These are phyloP conservation scores for Kodamaea alishanica DNA, from an alignment of 1,139 yeast species.

Conservation along the genomic window DNA sequence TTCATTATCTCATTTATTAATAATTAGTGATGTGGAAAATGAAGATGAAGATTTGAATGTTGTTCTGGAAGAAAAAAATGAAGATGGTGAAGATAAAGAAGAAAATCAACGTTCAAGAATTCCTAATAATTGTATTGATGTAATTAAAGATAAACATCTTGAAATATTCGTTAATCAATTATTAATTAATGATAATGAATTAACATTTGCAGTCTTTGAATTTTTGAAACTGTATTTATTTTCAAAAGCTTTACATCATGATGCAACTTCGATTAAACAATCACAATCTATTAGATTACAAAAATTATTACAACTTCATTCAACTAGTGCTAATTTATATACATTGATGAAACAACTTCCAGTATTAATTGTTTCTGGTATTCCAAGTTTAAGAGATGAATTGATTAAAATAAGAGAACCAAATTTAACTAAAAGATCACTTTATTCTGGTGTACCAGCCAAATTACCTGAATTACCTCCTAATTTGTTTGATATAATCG, in stretches of 20 bases:
- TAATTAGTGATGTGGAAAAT: conserved; percentile 24
- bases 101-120: conserved; percentile 19
- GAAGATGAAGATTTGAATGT: conserved; percentile 14
- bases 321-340: conserved; percentile 36
- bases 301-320: conserved; percentile 29
- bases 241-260: conserved; percentile 39
- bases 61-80: conserved; percentile 42
- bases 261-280: conserved; percentile 27
- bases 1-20: conserved; percentile 40
- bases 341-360: conserved; percentile 58
- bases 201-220: conserved; percentile 31
- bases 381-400: conserved; percentile 12
- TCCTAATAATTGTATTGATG: conserved; percentile 42
- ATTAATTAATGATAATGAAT: conserved; percentile 37
- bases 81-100: conserved; percentile 18
- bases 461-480: conserved; percentile 57
- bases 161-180: conserved; percentile 29
- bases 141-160: conserved; percentile 32
- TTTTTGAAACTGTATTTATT: conserved; percentile 38
- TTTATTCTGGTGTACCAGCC: conserved; percentile 48
- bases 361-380: conserved; percentile 45
- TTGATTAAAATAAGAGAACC: conserved; percentile 10
- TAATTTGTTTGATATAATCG: conserved; percentile 57
- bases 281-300: conserved; percentile 34
- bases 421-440: conserved; percentile 33